phyloP scores from a whole-genome alignment of 495 filamentous ascomycete genomes.

The Elasticomyces elasticus region DNA sequence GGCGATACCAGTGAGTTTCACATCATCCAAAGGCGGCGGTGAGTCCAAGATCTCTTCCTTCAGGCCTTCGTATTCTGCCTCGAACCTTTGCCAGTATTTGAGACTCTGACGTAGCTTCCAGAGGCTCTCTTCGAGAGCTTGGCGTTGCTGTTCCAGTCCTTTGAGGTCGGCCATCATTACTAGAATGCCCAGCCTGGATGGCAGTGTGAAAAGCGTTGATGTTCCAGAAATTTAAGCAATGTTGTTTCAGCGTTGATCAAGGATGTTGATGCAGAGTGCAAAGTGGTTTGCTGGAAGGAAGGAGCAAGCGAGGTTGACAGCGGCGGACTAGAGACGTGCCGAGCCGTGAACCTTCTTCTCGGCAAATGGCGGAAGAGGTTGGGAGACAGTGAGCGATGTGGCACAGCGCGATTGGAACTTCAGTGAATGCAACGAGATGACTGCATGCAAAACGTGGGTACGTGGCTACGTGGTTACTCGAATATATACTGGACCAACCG shows the following conservation, averaged over 20 bases:
- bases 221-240: too few relatives aligned
- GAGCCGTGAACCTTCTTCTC: too few relatives aligned
- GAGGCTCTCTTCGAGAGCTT: conserved; percentile 65
- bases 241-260: too few relatives aligned
- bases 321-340: not conserved
- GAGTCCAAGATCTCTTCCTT: conserved; percentile 62
- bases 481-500: too few relatives aligned
- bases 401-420: too few relatives aligned
- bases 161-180: conserved; percentile 11
- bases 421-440: not conserved
- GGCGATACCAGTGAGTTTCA: conserved; percentile 45
- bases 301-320: not conserved
- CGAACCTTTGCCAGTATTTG: conserved; percentile 78
- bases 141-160: conserved; percentile 61
- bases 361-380: too few relatives aligned
- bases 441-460: too few relatives aligned
- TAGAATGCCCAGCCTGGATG: not conserved
- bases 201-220: too few relatives aligned
- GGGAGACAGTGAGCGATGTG: too few relatives aligned
- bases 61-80: conserved; percentile 80
- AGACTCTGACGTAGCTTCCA: conserved; percentile 64
- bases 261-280: too few relatives aligned
- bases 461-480: too few relatives aligned
- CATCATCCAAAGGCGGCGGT: conserved; percentile 37
- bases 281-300: not conserved